Evolutionary conservation across 2,329 filamentous ascomycete genomes (phyloP).

Genomic region (Neopestalotiopsis clavispora): DNA sequence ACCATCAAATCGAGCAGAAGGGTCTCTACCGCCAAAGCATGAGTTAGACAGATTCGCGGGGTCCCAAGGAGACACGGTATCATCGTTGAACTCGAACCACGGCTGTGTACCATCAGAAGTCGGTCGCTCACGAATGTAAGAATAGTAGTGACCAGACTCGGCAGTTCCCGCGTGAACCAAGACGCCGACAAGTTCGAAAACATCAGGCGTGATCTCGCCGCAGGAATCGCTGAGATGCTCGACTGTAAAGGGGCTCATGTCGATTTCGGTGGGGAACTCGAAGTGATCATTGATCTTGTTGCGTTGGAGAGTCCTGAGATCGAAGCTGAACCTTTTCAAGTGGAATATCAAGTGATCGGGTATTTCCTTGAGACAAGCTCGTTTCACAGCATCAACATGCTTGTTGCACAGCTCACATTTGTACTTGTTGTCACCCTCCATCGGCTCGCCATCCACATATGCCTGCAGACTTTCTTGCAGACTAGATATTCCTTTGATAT

Average conservation of each 20-base stretch:
- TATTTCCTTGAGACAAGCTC: conserved; percentile 88
- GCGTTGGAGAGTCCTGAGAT: conserved; percentile 75
- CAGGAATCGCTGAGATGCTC: conserved; percentile 74
- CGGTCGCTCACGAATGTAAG: conserved; percentile 84
- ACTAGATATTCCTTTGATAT: conserved; percentile 88
- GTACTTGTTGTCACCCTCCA: conserved; percentile 99
- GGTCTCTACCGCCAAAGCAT: conserved; percentile 79
- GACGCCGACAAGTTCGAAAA: conserved; percentile 93
- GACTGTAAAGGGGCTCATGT: conserved; percentile 91
- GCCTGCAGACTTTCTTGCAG: conserved; percentile 88
- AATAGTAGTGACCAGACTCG: conserved; percentile 96
- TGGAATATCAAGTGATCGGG: conserved; percentile 96
- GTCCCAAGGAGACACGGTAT: conserved; percentile 79
- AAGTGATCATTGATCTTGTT: conserved; percentile 97
- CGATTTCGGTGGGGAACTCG: conserved; percentile 80
- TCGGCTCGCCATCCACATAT: conserved; percentile 95
- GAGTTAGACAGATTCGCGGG: conserved; percentile 72
- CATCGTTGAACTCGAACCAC: conserved; percentile 96
- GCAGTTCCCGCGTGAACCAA: conserved; percentile 92
- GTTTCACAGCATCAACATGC: conserved; percentile 91
- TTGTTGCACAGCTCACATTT: conserved; percentile 90
- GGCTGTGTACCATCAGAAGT: conserved; percentile 48
- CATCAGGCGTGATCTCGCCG: conserved; percentile 64
- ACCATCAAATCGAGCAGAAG: conserved; percentile 52
- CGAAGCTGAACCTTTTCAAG: conserved; percentile 86